Conservation (phyloP, 2,329 filamentous ascomycete species). For the Cadophora sp. region DNA sequence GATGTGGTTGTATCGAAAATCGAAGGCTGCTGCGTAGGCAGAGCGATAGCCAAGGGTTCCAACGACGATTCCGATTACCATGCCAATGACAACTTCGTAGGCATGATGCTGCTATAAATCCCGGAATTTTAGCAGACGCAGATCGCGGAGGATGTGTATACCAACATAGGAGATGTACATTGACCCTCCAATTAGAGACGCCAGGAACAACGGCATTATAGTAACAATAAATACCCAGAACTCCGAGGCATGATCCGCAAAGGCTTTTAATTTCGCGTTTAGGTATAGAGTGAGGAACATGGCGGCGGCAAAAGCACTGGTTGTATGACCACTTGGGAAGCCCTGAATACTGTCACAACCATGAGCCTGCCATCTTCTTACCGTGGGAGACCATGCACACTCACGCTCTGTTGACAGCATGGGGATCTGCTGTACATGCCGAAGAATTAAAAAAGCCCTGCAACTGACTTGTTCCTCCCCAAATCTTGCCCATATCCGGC, state of each 20-base stretch:
- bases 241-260: constrained; percentile 71
- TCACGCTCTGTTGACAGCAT: constrained; percentile 56
- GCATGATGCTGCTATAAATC: constrained; percentile 69
- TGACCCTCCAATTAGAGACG: constrained; percentile 69
- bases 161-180: constrained; percentile 59
- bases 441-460: constrained; percentile 64
- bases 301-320: constrained; percentile 73
- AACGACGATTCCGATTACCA: constrained; percentile 65
- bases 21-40: constrained; percentile 70
- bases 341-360: constrained; percentile 57
- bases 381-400: constrained; percentile 3
- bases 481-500: constrained; percentile 51
- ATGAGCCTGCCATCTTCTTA: constrained; percentile 18
- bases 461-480: background rate
- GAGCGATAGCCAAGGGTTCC: constrained; percentile 70
- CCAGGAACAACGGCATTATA: constrained; percentile 69
- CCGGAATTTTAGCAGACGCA: background rate
- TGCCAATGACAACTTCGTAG: constrained; percentile 72
- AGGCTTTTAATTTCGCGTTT: constrained; percentile 79
- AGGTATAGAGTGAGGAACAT: constrained; percentile 75
- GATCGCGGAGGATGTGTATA: background rate
- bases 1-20: constrained; percentile 64
- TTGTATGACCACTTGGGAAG: constrained; percentile 76
- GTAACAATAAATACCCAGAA: constrained; percentile 74
- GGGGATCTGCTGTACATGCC: constrained; percentile 65